Evolutionary conservation across 208 protist species (phyloP), one percentile per base, ranked within the genome.

Genomic region (Trypanosoma lewisi): DNA sequence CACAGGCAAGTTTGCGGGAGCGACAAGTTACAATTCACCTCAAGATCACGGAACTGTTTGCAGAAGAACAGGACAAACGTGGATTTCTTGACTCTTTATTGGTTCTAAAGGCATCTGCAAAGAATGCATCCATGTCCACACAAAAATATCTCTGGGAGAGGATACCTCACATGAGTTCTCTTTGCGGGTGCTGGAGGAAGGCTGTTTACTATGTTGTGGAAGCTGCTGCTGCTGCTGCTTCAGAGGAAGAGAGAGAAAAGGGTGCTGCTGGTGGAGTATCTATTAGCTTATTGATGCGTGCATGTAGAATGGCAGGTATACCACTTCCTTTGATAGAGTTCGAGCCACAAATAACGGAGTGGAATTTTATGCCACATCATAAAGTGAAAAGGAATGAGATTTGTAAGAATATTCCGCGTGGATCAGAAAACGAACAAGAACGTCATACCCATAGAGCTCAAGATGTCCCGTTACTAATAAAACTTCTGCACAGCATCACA

Each of bases 391-490:
- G 7, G 19, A 48, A 16, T 23, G 8, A n/a, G 34, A 14, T 36
- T 31, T n/a, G n/a, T n/a, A n/a, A n/a, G n/a, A n/a, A n/a, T n/a
- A n/a, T n/a, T n/a, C n/a, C n/a, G n/a, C n/a, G n/a, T n/a, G n/a
- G n/a, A n/a, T n/a, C n/a, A n/a, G n/a, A n/a, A n/a, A n/a, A n/a
- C n/a, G n/a, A n/a, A n/a, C n/a, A n/a, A n/a, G 60, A 8, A 7
- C 11, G 67, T 72, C 59, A 48, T 53, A 54, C 58, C 55, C 45
- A 52, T 55, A n/a, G 61, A 39, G 27, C 64, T 2, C 67, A 78
- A 21, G 75, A 86, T 50, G 75, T 94, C 23, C 73, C 70, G 14
- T 65, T 91, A 41, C 62, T 94, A 27, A 67, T 83, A 61, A 67
- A 84, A 54, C 77, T 94, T 12, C 76, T 94, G 7, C 56, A 87